Evolutionary conservation across 352 stramenopile species (phyloP), one percentile per base, ranked within the genome.

Genomic region (Phytopythium vexans): DNA sequence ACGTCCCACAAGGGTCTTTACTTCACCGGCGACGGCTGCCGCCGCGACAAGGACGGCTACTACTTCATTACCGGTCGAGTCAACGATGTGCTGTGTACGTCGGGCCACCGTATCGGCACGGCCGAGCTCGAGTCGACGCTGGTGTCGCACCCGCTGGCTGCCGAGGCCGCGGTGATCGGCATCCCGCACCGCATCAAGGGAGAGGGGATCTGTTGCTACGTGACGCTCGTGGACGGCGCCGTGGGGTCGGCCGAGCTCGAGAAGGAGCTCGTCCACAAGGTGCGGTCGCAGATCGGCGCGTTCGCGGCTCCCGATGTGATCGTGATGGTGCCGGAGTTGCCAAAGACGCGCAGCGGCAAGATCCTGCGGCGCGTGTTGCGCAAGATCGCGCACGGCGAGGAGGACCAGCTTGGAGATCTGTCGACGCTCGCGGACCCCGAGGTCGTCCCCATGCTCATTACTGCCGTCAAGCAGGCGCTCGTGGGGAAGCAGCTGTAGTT

Each of bases 1-100:
- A 76, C 90, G 35, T 94, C 94, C 6, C 98, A 99, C 79, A 92
- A 96, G 52, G 92, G 94, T 8, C 96, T 98, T 56, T 99, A 99
- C 74, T 99, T 98, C 60, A 98, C 93, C 0, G 92, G 93, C 15
- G 93, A 98, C 44, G 92, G 93, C 31, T 86, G 70, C 56, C 72
- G 70, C 37, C 80, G 89, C 33, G 93, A 98, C 63, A 79, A 83
- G 49, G 95, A 99, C 62, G 97, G 97, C 36, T 99, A 97, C 75
- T 97, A 98, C 75, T 99, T 97, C 68, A 99, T 99, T 66, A 99
- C 96, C 41, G 97, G 97, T 3, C 91, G 97, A 50, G 97, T 99
- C 42, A 97, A 99, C 69, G 97, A 99, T 60, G 96, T 99, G 6
- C 60, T 99, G 2, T 98, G 97, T 64, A 95, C 92, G 9, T 97